These are phyloP conservation scores for Endotrypanum monterogeii DNA, from an alignment of 208 protist species.

Conservation along the genomic window DNA sequence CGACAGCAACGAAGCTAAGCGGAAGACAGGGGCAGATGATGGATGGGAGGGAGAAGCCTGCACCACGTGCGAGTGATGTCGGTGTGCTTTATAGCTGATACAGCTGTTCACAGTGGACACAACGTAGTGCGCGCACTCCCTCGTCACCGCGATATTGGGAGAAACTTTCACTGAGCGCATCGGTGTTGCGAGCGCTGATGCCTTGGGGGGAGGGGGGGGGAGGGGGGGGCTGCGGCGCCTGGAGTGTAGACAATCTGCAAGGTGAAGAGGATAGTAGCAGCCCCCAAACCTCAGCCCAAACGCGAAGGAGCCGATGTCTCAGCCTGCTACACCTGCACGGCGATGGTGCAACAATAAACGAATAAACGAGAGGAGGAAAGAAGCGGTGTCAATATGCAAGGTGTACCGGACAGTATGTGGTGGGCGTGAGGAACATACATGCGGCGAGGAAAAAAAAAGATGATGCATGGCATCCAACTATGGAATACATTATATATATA, in stretches of 20 bases:
- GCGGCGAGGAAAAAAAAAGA: background rate
- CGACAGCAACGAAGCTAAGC: conserved; percentile 49
- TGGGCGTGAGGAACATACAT: no score
- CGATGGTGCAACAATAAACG: no score
- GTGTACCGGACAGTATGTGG: no score
- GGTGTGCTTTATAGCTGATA: conserved; percentile 41
- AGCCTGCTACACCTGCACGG: background rate
- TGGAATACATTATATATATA: background rate
- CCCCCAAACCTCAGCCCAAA: background rate
- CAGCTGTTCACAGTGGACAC: conserved; percentile 43
- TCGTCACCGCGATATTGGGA: conserved; percentile 32
- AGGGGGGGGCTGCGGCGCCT: background rate
- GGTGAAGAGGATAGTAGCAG: background rate
- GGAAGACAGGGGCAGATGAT: conserved; percentile 28
- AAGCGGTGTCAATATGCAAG: background rate
- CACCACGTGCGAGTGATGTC: background rate
- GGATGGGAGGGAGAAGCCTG: background rate
- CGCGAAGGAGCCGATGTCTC: background rate
- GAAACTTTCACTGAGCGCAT: conserved; percentile 61
- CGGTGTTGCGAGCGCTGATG: background rate
- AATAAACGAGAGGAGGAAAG: background rate
- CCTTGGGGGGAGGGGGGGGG: background rate
- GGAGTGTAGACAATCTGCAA: background rate
- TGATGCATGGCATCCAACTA: background rate
- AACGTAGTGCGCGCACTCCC: conserved; percentile 43